Evolutionary conservation across 331 rosid genomes (phyloP).

Genomic region (Saraca asoca): DNA sequence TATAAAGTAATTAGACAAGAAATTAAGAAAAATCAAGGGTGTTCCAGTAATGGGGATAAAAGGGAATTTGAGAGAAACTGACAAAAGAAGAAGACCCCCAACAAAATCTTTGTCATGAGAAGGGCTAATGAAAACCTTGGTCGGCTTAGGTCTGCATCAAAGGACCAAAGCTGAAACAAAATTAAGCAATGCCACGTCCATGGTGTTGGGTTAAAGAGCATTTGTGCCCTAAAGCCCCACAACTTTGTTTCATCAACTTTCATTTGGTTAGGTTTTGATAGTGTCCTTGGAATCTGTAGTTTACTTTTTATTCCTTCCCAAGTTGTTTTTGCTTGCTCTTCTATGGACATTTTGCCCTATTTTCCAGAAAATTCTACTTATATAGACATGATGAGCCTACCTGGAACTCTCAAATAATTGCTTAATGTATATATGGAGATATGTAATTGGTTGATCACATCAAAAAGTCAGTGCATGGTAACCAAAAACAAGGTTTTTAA

Average conservation of each 20-base stretch:
- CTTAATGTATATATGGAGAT: neutral
- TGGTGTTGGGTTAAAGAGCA: constrained; percentile 45
- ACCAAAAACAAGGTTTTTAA: neutral
- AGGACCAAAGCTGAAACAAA: constrained; percentile 48
- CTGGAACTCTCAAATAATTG: neutral
- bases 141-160: constrained; percentile 10
- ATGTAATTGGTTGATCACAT: constrained; percentile 6
- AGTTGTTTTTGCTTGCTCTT: constrained; percentile 29
- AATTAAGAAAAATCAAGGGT: neutral
- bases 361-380: constrained; percentile 25
- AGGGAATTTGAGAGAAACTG: constrained; percentile 36
- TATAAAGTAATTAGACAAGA: neutral
- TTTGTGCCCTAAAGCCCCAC: constrained; percentile 52
- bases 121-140: constrained; percentile 20
- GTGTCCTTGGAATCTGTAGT: constrained; percentile 23
- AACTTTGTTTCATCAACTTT: constrained; percentile 30
- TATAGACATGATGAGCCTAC: neutral
- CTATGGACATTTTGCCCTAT: constrained; percentile 20
- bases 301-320: no score
- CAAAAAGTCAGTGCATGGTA: neutral
- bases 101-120: constrained; percentile 25
- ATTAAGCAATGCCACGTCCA: constrained; percentile 43
- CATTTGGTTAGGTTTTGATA: constrained; percentile 26
- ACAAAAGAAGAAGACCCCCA: constrained; percentile 30
- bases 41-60: constrained; percentile 24